Evolutionary conservation across 2,329 filamentous ascomycete species (phyloP).

Genomic region (Cytospora leucostoma): DNA sequence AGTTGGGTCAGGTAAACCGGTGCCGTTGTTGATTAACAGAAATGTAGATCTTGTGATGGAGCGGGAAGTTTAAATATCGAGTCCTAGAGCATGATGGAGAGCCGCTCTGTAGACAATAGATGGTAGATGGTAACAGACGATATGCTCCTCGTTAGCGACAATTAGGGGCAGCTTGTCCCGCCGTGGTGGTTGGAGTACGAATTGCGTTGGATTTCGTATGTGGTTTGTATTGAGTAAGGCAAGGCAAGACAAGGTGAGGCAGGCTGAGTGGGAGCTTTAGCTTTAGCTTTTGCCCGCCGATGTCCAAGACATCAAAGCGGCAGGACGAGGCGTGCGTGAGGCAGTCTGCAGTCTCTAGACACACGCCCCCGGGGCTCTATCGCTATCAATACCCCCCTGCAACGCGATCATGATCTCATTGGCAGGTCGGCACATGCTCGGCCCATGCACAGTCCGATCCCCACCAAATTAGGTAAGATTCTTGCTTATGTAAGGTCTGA

Average conservation of each 20-base stretch:
- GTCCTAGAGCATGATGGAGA: neutral
- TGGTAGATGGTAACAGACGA: neutral
- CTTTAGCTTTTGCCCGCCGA: constrained; percentile 12
- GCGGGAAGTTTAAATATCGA: neutral
- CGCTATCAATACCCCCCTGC: neutral
- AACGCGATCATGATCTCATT: constrained; percentile 16
- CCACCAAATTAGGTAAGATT: neutral
- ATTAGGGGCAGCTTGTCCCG: neutral
- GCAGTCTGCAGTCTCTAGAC: neutral
- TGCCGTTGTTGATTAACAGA: neutral
- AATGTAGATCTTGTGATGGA: neutral
- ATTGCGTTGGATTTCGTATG: neutral
- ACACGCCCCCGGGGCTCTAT: neutral
- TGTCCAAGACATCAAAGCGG: neutral
- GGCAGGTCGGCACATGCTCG: neutral
- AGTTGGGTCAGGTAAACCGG: too few species aligned
- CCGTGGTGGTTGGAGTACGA: neutral
- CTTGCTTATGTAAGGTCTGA: neutral
- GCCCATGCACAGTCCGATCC: neutral
- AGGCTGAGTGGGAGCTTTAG: neutral
- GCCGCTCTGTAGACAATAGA: neutral
- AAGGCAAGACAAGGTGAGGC: neutral
- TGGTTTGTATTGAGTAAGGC: neutral
- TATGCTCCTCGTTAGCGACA: neutral
- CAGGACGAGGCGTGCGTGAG: neutral